A percentile compares a stretch with the other conserved stretches of the same genome.
These are phyloP conservation scores for Botrytis sinoallii DNA, from an alignment of 2,329 filamentous ascomycete genomes.

Conservation along the genomic window DNA sequence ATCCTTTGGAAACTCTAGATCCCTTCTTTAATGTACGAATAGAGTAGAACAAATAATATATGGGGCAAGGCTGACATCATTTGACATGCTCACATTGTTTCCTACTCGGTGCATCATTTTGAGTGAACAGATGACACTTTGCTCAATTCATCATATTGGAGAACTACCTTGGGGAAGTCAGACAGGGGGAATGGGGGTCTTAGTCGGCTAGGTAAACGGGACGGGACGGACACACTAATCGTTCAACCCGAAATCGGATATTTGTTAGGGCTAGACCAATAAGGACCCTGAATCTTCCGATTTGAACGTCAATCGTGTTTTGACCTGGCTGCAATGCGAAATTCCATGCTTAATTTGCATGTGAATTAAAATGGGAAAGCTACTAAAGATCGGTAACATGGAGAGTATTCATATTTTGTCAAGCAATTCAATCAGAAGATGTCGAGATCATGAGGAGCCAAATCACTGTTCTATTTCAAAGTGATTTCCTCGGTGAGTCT, in stretches of 20 bases:
- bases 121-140: not conserved
- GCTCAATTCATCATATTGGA: not conserved
- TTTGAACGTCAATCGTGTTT: not conserved
- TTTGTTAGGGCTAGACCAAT: not conserved
- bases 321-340: not conserved
- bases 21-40: too few relatives aligned
- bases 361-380: not conserved
- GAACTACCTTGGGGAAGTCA: not conserved
- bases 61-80: not conserved
- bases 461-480: not conserved
- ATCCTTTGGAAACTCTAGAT: not conserved
- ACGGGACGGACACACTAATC: not conserved
- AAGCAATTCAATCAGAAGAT: not conserved
- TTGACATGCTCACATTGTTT: not conserved
- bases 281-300: not conserved
- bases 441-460: not conserved
- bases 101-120: not conserved
- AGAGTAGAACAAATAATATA: not conserved
- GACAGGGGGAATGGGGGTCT: not conserved
- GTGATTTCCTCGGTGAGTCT: not conserved
- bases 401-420: not conserved
- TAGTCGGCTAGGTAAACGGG: not conserved
- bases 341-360: not conserved
- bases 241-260: not conserved
- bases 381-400: not conserved